These are phyloP conservation scores for Pochonia chlamydosporia DNA, from an alignment of 2,329 filamentous ascomycete species.

Conservation along the genomic window DNA sequence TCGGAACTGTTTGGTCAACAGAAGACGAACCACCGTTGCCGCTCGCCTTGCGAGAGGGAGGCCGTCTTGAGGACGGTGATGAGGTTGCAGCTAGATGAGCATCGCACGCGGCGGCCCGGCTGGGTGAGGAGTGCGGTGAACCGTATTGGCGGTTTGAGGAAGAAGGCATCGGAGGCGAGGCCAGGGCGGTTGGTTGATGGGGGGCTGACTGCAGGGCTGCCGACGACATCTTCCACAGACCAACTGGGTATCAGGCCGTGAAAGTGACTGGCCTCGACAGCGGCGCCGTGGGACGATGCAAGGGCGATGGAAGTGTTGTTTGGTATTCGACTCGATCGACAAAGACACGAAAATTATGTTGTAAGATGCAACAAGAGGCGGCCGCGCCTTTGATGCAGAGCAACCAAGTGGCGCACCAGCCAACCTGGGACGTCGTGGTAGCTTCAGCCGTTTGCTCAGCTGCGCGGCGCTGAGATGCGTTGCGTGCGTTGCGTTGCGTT, in stretches of 20 bases:
- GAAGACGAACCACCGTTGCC: constrained; percentile 36
- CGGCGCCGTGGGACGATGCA: background rate
- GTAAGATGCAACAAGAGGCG: background rate
- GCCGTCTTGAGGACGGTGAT: constrained; percentile 48
- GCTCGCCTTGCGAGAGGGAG: constrained; percentile 46
- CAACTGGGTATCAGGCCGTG: constrained; percentile 6
- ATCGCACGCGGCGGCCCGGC: constrained; percentile 55
- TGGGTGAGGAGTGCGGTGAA: constrained; percentile 44
- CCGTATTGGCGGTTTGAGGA: constrained; percentile 46
- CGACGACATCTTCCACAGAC: constrained; percentile 36
- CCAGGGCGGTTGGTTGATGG: constrained; percentile 46
- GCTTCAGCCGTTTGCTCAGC: constrained; percentile 5
- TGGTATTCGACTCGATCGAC: constrained; percentile 3
- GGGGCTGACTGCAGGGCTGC: constrained; percentile 57
- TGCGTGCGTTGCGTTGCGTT: constrained; percentile 6
- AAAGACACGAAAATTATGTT: background rate
- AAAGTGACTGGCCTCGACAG: constrained; percentile 7
- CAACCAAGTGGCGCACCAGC: constrained; percentile 3
- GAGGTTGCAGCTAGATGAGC: constrained; percentile 40
- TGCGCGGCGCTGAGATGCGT: constrained; percentile 5
- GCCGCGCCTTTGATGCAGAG: constrained; percentile 1
- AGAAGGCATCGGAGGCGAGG: constrained; percentile 43
- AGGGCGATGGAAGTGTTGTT: background rate
- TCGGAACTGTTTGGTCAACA: constrained; percentile 33
- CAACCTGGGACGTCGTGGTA: background rate